phyloP scores from a whole-genome alignment of 2,329 filamentous ascomycete genomes.

The Talaromyces sp. region DNA sequence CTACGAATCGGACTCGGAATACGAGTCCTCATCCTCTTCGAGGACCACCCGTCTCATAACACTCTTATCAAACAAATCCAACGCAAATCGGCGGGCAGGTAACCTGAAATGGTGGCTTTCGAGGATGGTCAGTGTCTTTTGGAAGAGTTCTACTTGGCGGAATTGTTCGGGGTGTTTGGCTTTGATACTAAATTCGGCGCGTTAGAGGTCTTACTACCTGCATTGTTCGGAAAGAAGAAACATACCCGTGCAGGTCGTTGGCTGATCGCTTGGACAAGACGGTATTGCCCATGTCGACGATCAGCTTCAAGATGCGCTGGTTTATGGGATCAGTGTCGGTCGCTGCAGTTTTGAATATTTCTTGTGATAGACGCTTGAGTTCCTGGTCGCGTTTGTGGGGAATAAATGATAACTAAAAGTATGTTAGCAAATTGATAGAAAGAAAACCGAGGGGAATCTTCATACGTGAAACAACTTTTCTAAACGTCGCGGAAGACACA shows the following conservation, averaged over 20 bases:
- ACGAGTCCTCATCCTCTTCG: constrained; percentile 55
- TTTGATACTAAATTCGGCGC: constrained; percentile 62
- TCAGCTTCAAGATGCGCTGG: constrained; percentile 74
- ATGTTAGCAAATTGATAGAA: neutral
- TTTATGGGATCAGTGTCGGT: constrained; percentile 62
- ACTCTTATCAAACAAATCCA: constrained; percentile 90
- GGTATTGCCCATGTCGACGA: constrained; percentile 87
- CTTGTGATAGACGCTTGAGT: constrained; percentile 39
- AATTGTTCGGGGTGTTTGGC: constrained; percentile 72
- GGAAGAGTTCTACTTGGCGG: constrained; percentile 72
- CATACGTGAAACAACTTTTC: constrained; percentile 54
- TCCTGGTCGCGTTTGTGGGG: constrained; percentile 41
- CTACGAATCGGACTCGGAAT: constrained; percentile 2
- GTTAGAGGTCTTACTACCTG: neutral
- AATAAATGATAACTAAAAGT: constrained; percentile 32
- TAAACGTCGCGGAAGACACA: constrained; percentile 79
- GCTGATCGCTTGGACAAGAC: constrained; percentile 86
- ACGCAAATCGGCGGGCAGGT: constrained; percentile 79
- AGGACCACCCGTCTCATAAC: constrained; percentile 83
- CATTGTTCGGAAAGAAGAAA: constrained; percentile 5
- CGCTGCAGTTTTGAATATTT: constrained; percentile 56
- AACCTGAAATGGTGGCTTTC: constrained; percentile 88
- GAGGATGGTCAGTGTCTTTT: constrained; percentile 76
- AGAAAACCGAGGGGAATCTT: neutral
- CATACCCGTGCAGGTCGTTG: constrained; percentile 66